Evolutionary conservation across 2,329 filamentous ascomycete genomes (phyloP), one percentile per base, ranked within the genome.

Genomic region (Sporothrix schenckii): DNA sequence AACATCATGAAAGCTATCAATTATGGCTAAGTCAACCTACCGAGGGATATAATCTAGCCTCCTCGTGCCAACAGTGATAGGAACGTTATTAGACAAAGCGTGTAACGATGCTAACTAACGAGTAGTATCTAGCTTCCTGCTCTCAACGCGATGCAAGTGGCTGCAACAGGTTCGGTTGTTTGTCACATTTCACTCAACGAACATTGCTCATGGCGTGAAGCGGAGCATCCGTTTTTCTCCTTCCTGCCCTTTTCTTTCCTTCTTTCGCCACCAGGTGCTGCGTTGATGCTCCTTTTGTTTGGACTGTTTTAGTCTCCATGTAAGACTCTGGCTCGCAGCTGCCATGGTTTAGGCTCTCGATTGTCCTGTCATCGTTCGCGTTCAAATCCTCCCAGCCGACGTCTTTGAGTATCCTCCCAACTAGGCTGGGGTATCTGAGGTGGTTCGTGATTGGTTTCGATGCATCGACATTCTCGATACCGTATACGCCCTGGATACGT

Each of bases 361-460:
- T 78, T 19, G 80, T 76, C 49, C 74, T 73, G 19, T 82, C 75
- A 68, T 81, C 79, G 11, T 75, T 75, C 24, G 79, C 76, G 70
- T 88, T 83, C 68, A 92, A 78, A 75, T 91, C 88, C 75, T 93
- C 91, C 81, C 91, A 90, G 1, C 87, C 86, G 67, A 92, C 85
- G 58, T 87, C 87, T 72, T 85, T 84, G 41, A 95, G 81, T 71
- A 94, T 89, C 56, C 81, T 84, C 19, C 90, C 89, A 10, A 90
- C 82, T 66, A 92, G 81, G 75, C 86, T 87, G 71, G 89, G 87
- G 77, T 94, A 94, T 74, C 88, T 84, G 71, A 92, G 79, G 79
- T 94, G 92, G 19, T 89, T 90, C 73, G 83, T 87, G 68, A 92
- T 85, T 73, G 89, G 83, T 69, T 88, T 84, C 72, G 86, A 89